phyloP scores from a whole-genome alignment of 495 filamentous ascomycete species.

The Trichoderma gamsii region DNA sequence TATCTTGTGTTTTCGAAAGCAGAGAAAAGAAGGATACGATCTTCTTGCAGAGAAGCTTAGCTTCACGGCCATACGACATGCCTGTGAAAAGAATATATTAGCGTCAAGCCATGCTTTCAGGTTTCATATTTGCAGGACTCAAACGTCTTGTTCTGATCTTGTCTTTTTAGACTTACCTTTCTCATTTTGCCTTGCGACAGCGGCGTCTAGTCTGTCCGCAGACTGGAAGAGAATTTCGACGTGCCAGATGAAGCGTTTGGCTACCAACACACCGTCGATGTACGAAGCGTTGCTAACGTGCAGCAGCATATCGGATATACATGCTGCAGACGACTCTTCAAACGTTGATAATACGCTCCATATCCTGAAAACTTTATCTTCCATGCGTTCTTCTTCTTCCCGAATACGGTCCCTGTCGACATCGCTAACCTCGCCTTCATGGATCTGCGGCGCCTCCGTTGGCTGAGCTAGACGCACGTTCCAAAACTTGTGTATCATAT shows the following conservation, averaged over 20 bases:
- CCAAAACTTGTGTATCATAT: constrained; percentile 99
- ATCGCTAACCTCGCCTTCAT: constrained; percentile 37
- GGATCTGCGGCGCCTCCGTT: constrained; percentile 22
- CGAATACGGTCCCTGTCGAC: constrained; percentile 62
- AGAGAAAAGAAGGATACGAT: constrained; percentile 97
- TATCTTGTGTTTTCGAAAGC: constrained; percentile 88
- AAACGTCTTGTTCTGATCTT: background rate
- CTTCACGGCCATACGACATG: constrained; percentile 85
- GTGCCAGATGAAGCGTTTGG: constrained; percentile 94
- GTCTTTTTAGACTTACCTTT: constrained; percentile 51
- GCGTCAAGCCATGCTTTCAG: constrained; percentile 12
- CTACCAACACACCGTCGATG: constrained; percentile 88
- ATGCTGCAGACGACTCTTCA: constrained; percentile 94
- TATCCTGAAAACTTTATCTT: constrained; percentile 95
- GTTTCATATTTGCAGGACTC: background rate
- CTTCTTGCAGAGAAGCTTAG: constrained; percentile 98
- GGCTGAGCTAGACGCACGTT: constrained; percentile 76
- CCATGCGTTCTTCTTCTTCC: constrained; percentile 86
- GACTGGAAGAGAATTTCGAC: constrained; percentile 89
- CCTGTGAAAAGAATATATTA: constrained; percentile 41
- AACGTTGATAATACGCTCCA: constrained; percentile 97
- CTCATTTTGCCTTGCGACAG: constrained; percentile 61
- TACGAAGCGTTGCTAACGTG: constrained; percentile 98
- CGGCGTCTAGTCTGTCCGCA: constrained; percentile 73
- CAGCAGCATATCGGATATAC: constrained; percentile 98